Base-by-base conservation (phyloP, 805 yeast genomes). In the Clavispora santaluciae region DNA sequence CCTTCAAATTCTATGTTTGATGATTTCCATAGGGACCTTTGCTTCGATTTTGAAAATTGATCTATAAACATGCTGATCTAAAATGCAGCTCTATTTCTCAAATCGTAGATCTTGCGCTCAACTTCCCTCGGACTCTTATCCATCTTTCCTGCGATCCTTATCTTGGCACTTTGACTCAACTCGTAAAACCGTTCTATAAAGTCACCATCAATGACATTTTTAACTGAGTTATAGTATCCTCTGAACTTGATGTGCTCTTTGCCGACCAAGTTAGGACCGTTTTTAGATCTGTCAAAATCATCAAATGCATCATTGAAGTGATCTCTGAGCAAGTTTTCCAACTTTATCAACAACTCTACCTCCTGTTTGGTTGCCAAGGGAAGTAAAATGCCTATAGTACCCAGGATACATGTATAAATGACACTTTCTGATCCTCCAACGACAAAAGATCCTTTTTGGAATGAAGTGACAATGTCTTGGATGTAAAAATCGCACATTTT, bases 121-220 rank as follows among this genome's bases (percentile, higher is more conserved):
- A 81, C 63, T 25, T 78, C 81, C 34, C 60, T 53, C 2, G 78
- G 72, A 1, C 68, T 52, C 44, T 76, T 61, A 23, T 76, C 79
- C 53, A 78, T 53, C 34, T 61, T 60, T 11, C 61, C 52, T 6
- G 72, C 70, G 22, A 75, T 61, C 15, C 54, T 59, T 16, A 65
- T 50, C 42, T 73, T 68, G 4, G 59, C 54, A 1, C 63, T 50
- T 1, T 59, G 56, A 11, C 55, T 53, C 16, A 76, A 56, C 8
- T 58, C 53, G 36, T 55, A 61, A 53, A 68, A 86, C 31, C 61
- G 57, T 52, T 88, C 96, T 36, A 91, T 68, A 12, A 86, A 66
- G 56, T 93, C 98, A 8, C 99, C 99, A 62, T 93, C 97, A 30
- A 93, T 72, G 2, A 85, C 80, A 37, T 78, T 74, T 47, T 80